Conservation (phyloP, 78 protist genomes). For the Tieghemostelium lacteum region DNA sequence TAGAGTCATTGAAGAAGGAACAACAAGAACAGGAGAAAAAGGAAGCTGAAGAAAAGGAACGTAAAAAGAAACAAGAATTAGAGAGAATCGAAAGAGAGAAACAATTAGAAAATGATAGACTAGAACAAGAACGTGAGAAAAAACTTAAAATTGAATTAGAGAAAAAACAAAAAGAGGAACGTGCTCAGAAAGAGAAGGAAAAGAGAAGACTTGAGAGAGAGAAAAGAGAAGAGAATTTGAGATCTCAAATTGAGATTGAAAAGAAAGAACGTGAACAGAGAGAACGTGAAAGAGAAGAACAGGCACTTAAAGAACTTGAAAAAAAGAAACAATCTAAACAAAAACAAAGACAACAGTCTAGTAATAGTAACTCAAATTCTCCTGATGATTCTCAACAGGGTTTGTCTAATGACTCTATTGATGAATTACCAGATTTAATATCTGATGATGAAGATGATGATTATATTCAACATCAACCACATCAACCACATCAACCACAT, state of each 20-base stretch:
- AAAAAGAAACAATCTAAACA: constrained; percentile 4
- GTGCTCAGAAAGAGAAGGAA: constrained; percentile 31
- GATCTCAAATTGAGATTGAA: constrained; percentile 42
- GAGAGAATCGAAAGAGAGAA: constrained; percentile 24
- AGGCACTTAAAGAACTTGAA: constrained; percentile 23
- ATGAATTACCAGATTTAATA: constrained; percentile 33
- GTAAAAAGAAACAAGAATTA: not conserved
- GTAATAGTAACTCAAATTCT: not conserved
- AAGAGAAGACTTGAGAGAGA: constrained; percentile 35
- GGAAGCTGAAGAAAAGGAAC: constrained; percentile 48
- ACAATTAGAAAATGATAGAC: constrained; percentile 28
- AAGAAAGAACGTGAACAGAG: constrained; percentile 29
- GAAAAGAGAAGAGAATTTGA: constrained; percentile 23
- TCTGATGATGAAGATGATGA: constrained; percentile 29
- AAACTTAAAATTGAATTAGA: not conserved
- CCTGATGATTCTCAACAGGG: not conserved
- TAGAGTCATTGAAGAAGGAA: constrained; percentile 4
- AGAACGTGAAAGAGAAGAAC: constrained; percentile 15
- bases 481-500: not conserved
- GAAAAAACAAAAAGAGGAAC: not conserved
- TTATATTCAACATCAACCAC: not conserved
- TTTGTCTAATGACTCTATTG: not conserved
- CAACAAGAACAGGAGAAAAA: constrained; percentile 23
- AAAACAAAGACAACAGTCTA: not conserved
- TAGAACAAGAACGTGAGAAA: constrained; percentile 1